Base-by-base conservation (phyloP, 108 stramenopile species). In the Pseudonitzschia delicatissima region DNA sequence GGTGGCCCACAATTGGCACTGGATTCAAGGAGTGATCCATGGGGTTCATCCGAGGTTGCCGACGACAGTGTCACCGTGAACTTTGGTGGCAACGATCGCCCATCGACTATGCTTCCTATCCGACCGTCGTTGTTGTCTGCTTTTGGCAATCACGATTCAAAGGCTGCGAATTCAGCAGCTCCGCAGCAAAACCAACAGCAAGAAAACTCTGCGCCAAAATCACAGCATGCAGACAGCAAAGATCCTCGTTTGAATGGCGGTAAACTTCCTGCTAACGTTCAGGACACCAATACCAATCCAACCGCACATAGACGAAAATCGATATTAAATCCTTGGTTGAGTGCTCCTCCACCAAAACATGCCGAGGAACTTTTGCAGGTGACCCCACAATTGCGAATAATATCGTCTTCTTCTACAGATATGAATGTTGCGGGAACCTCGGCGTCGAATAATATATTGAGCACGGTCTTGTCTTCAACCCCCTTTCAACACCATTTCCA, bases 381-480 rank as follows among this genome's bases (percentile, higher is more conserved):
- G 9, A 88, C 89, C 18, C 92, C 92, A 8, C 89, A 93, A 33
- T 75, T 90, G 21, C 78, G 92, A 33, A 77, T 86, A 34, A 71
- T 93, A 23, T 84, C 88, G 27, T 68, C 59, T 5, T 83, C 86
- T 9, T 88, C 92, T 34, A 77, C 65, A 8, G 87, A 90, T 71
- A 88, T 90, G 85, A 74, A 84, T 15, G 86, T 85, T 23, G 37
- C 42, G 17, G 83, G 81, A 5, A 57, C 20, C 9, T 45, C 49
- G 23, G 17, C 66, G 1, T 45, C 62, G 8, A 75, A 68, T 33
- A 62, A 62, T 25, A 32, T 68, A 9, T 23, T 75, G 32, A 45
- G 65, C 52, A n/a, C 67, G 32, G 5, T 71, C 15, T 52, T 71
- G 11, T 42, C 61, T 45, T 45, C 42, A 18, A 40, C 39, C 4